Percentiles rank a stretch among this genome's conserved stretches.
phyloP scores from a whole-genome alignment of 306 rosid species.

The Gleditsia sinensis region DNA sequence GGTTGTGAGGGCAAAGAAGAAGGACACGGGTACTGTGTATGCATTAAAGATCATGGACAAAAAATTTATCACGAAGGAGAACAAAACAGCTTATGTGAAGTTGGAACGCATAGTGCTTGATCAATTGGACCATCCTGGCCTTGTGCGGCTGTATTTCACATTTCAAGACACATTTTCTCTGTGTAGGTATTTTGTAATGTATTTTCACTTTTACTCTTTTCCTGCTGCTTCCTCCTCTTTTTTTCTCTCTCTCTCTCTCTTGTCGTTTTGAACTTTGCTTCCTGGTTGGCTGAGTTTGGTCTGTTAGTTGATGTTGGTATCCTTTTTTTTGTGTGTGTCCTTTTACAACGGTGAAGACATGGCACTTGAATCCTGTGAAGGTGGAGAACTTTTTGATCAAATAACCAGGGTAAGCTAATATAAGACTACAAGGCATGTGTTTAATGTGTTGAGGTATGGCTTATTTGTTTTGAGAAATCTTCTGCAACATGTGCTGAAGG shows the following conservation, averaged over 20 bases:
- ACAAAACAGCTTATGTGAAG: conserved; percentile 94
- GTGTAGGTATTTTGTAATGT: conserved; percentile 65
- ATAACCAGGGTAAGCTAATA: conserved; percentile 83
- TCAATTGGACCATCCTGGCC: conserved; percentile 94
- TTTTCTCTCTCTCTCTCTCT: neutral
- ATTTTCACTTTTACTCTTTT: conserved; percentile 20
- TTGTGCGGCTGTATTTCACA: conserved; percentile 86
- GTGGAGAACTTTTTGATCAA: conserved; percentile 98
- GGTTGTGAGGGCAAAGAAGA: conserved; percentile 99
- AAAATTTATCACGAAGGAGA: conserved; percentile 91
- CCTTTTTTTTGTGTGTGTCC: conserved; percentile 19
- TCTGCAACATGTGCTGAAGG: neutral
- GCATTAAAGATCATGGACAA: conserved; percentile 99
- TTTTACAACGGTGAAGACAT: conserved; percentile 63
- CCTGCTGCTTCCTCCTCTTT: conserved; percentile 28
- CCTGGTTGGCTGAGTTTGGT: conserved; percentile 33
- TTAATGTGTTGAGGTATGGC: conserved; percentile 19
- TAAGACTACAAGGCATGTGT: conserved; percentile 6
- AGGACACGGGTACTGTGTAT: conserved; percentile 77
- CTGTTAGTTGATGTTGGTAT: conserved; percentile 37
- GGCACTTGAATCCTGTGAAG: conserved; percentile 99
- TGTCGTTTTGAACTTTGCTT: neutral
- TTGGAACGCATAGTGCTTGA: conserved; percentile 95
- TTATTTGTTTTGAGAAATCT: neutral
- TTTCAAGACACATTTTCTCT: conserved; percentile 92